Conservation (phyloP, 331 rosid genomes). For the Cucumis variabilis region DNA sequence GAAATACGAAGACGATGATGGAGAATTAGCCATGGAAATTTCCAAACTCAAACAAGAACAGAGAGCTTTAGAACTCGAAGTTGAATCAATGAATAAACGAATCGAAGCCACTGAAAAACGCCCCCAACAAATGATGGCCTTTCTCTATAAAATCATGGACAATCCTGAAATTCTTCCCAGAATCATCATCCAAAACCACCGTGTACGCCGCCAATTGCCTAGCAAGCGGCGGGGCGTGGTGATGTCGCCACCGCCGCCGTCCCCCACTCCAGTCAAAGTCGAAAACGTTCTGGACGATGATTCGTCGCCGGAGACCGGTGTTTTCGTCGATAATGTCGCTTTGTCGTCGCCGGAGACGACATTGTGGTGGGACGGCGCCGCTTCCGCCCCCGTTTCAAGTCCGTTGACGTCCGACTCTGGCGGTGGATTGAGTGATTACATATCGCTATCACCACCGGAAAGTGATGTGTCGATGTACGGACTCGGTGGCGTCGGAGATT, state of each 20-base stretch:
- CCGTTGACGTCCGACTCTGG: constrained; percentile 32
- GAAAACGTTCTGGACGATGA: constrained; percentile 52
- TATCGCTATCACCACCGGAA: constrained; percentile 37
- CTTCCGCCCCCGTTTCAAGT: constrained; percentile 4
- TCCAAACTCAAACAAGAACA: constrained; percentile 75
- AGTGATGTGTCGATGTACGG: constrained; percentile 37
- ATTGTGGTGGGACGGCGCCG: constrained; percentile 42
- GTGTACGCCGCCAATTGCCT: constrained; percentile 9
- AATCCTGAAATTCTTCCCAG: constrained; percentile 74
- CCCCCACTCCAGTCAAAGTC: constrained; percentile 41
- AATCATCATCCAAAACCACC: constrained; percentile 47
- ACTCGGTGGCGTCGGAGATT: constrained; percentile 38
- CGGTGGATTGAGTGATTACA: constrained; percentile 19
- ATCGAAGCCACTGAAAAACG: constrained; percentile 73
- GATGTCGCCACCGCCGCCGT: constrained; percentile 36
- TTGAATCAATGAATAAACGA: constrained; percentile 72
- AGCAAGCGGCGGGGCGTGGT: constrained; percentile 56
- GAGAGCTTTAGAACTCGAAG: constrained; percentile 61
- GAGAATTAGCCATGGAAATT: constrained; percentile 64
- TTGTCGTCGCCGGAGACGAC: constrained; percentile 32
- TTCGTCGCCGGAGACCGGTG: constrained; percentile 58
- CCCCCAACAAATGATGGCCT: constrained; percentile 91
- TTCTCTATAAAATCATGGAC: constrained; percentile 67
- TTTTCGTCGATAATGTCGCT: constrained; percentile 39
- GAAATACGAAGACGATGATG: constrained; percentile 58